Evolutionary conservation across 164 flowering plant species (phyloP), one percentile per base, ranked within the genome.

Genomic region (Aristolochia californica): DNA sequence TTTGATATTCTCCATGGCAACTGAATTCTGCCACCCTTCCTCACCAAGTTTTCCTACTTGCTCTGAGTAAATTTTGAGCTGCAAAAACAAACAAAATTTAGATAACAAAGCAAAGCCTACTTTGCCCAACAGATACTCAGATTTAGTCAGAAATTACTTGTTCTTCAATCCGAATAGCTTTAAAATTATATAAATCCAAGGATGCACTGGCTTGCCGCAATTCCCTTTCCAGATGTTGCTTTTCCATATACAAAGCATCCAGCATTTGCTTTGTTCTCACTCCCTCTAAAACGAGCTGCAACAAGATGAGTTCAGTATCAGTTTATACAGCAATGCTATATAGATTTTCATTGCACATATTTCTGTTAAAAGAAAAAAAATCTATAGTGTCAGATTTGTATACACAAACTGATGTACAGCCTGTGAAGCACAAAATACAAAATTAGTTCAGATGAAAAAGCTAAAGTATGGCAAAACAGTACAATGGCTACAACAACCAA

Each of bases 221-320:
- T 59, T 77, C 80, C 66, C 60, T 84, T 54, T 82, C 88, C 75
- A 76, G 58, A 25, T 58, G 64, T 59, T 56, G 71, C 55, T 78
- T 90, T 14, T 86, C 94, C 75, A 75, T 57, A 27, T 58, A 68
- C 61, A 94, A 53, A 57, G 74, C 59, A 66, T 79, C 76, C 61
- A 68, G 79, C 63, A 71, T 57, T 62, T 94, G 97, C 62, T 78
- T 86, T 59, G 84, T 76, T 58, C 59, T 75, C 58, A 74, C 71
- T 50, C 95, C 94, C 64, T 94, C 99, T 66, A 88, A 68, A 67
- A 83, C 84, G 71, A 94, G 93, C 99, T 94, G 87, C 22, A 74
- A 65, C 49, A 63, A 30, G n/a, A 56, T 57, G 23, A 9, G 30
- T 15, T 27, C 28, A 54, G 20, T 26, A 56, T 38, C 44, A 62